Conservation (phyloP, 768 basidiomycete species). For the Termitomyces sp. region DNA sequence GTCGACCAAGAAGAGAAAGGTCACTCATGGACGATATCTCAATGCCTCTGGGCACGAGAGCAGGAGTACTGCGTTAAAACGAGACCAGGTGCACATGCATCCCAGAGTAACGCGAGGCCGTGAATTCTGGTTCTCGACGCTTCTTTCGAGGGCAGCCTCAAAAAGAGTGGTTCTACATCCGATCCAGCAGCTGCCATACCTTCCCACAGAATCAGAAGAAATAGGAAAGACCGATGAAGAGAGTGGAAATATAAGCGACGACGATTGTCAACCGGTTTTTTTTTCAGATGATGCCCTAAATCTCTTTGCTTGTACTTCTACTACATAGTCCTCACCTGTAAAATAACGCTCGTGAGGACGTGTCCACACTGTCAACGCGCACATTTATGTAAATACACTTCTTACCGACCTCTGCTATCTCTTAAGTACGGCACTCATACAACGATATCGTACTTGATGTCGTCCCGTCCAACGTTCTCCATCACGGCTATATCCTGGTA, state of each 20-base stretch:
- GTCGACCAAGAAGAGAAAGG: slow-evolving; percentile 10
- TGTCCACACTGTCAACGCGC: too few relatives aligned
- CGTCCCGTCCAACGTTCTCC: too few relatives aligned
- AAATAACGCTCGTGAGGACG: background rate
- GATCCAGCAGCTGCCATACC: background rate
- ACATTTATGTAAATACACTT: background rate
- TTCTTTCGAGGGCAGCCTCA: slow-evolving; percentile 1
- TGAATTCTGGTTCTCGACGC: background rate
- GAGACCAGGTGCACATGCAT: background rate
- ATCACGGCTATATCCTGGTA: too few relatives aligned
- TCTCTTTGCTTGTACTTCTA: slow-evolving; percentile 31
- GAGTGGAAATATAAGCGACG: background rate
- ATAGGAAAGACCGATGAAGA: background rate
- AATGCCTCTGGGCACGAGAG: background rate
- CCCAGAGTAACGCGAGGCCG: background rate
- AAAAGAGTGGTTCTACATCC: slow-evolving; percentile 3
- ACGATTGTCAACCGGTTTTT: slow-evolving; percentile 4
- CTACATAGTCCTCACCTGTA: background rate
- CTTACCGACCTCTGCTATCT: too few relatives aligned
- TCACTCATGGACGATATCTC: background rate
- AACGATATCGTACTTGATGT: too few relatives aligned
- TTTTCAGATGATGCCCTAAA: slow-evolving; percentile 47
- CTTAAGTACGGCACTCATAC: too few relatives aligned
- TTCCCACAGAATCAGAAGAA: background rate
- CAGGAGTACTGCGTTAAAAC: background rate